Evolutionary conservation across 2,329 filamentous ascomycete genomes (phyloP).

Genomic region (Colletotrichum sp.): DNA sequence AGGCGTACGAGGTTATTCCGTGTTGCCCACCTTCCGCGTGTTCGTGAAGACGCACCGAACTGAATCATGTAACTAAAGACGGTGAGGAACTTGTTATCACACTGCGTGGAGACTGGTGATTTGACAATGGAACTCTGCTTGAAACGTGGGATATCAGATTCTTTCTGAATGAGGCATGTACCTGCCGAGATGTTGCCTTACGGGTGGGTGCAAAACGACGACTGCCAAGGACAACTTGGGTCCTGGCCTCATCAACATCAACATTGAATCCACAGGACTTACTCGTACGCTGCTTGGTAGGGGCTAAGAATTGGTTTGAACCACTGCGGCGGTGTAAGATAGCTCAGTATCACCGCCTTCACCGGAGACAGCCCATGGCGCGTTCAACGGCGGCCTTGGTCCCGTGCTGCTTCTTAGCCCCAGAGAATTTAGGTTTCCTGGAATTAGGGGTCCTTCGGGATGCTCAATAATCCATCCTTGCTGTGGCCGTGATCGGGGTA

Average conservation of each 20-base stretch:
- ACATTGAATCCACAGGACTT: neutral
- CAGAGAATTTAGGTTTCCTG: neutral
- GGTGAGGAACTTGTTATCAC: neutral
- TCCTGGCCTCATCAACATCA: neutral
- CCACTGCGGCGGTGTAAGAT: neutral
- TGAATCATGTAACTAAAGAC: neutral
- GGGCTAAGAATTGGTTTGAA: neutral
- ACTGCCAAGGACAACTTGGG: neutral
- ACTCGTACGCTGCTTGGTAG: neutral
- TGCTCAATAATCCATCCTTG: neutral
- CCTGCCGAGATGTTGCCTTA: neutral
- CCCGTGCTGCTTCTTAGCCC: neutral
- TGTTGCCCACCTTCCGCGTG: neutral
- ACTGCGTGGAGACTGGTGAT: neutral
- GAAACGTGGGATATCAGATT: neutral
- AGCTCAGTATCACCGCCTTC: neutral
- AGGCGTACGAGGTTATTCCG: neutral
- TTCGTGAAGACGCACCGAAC: neutral
- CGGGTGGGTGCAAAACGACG: neutral
- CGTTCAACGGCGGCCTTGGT: neutral
- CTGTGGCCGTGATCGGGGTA: neutral
- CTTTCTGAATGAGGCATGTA: neutral
- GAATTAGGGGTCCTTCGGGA: neutral
- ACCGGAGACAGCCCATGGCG: neutral
- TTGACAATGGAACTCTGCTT: neutral